Base-by-base conservation (phyloP, 805 yeast species). In the Saccharomycopsis selenospora region DNA sequence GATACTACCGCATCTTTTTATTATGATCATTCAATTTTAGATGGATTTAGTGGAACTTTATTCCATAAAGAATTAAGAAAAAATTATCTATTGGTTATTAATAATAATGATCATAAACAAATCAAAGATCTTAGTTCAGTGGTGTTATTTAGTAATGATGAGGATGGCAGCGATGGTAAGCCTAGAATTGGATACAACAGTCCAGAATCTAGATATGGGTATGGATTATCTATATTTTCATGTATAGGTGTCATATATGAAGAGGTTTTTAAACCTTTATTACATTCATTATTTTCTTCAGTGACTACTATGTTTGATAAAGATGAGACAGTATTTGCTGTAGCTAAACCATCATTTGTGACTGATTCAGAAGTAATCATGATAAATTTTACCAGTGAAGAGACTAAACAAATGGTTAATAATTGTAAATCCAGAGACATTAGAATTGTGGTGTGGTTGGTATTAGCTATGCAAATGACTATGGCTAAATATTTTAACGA, bases 41-140 rank as follows among this genome's bases (percentile, higher is more conserved):
- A 40, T 13, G 42, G 42, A 4, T n/a, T 40, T 14, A 40, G 42
- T 40, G 42, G 42, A 20, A 23, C 13, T 5, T 20, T 40, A 11
- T 23, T 40, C 23, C 42, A 40, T 13, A 18, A 40, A 11, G 26
- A 40, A 13, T 23, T 40, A 17, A 33, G 8, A 33, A 7, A 14
- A 5, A 33, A 10, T 10, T 33, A 33, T 20, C 7, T 7, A 7
- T 8, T 27, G 29, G 29, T 11, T 27, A 27, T 11, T 27, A 27
- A 7, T 27, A 27, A 7, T 27, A 27, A 7, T 27, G 29, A n/a
- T n/a, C n/a, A n/a, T n/a, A n/a, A n/a, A n/a, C 29, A 7, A 27
- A 8, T 27, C 29, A 27, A 27, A 8, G 7, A 33, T 33, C 38
- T 33, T 4, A 33, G 17, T 4, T 14, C 38, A 28, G 38, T 33